phyloP scores from a whole-genome alignment of 768 basidiomycete genomes.

The Termitomyces sp. region DNA sequence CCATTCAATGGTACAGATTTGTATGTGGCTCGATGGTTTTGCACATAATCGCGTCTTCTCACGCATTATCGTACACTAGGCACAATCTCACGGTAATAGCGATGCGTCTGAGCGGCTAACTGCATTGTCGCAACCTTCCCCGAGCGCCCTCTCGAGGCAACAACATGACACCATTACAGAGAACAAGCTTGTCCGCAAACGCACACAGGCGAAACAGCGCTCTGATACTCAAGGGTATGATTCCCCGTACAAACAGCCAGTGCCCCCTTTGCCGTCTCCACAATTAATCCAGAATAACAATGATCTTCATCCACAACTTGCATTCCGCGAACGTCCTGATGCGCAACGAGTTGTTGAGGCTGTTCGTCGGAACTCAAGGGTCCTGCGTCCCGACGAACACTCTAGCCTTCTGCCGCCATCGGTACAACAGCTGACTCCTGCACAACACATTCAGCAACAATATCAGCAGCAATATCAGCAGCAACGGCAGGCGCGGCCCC shows the following conservation, averaged over 20 bases:
- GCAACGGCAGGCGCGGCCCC: slow-evolving; percentile 14
- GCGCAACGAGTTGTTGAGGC: slow-evolving; percentile 45
- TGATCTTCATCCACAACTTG: slow-evolving; percentile 8
- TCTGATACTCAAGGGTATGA: slow-evolving; percentile 29
- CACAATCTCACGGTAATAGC: slow-evolving; percentile 68
- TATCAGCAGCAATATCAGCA: slow-evolving; percentile 13
- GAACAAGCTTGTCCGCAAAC: slow-evolving; percentile 72
- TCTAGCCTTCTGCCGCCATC: slow-evolving; percentile 1
- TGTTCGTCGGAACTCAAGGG: slow-evolving; percentile 45
- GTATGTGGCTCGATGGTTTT: slow-evolving; percentile 16
- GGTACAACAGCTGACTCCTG: slow-evolving; percentile 13
- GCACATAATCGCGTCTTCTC: not conserved
- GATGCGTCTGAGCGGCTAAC: slow-evolving; percentile 74
- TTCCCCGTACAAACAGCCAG: not conserved
- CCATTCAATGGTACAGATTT: slow-evolving; percentile 73
- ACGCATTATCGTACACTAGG: slow-evolving; percentile 35
- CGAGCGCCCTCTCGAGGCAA: slow-evolving; percentile 63
- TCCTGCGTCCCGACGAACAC: slow-evolving; percentile 2
- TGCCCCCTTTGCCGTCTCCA: slow-evolving; percentile 11
- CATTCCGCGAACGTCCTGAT: slow-evolving; percentile 22
- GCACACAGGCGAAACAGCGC: slow-evolving; percentile 65
- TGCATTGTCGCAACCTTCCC: slow-evolving; percentile 58
- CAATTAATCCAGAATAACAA: slow-evolving; percentile 3
- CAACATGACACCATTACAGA: slow-evolving; percentile 82
- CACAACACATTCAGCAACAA: slow-evolving; percentile 14